A percentile compares a stretch with the other conserved stretches of the same genome.
These are phyloP conservation scores for Fagopyrum homotropicum DNA, from an alignment of 148 eudicot genomes.

Conservation along the genomic window DNA sequence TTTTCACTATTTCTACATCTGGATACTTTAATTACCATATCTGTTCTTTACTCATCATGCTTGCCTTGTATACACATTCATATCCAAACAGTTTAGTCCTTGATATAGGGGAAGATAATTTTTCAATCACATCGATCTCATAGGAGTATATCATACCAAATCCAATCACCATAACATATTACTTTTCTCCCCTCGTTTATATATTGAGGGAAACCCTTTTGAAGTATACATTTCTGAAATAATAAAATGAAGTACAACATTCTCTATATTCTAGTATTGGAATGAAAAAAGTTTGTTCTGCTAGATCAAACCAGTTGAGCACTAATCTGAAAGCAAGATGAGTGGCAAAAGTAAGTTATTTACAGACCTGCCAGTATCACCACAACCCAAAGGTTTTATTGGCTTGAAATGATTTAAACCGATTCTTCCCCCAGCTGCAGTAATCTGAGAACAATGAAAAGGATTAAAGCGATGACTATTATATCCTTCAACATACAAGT, in stretches of 20 bases:
- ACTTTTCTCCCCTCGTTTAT: not conserved
- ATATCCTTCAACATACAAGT: constrained; percentile 8
- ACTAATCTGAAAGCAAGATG: not conserved
- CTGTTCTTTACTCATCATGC: not conserved
- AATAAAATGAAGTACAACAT: not conserved
- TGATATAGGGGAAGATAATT: not conserved
- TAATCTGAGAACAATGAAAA: constrained; percentile 35
- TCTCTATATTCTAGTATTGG: not conserved
- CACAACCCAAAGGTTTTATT: constrained; percentile 89
- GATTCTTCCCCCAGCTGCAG: constrained; percentile 56
- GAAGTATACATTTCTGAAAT: not conserved
- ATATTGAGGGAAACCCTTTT: not conserved
- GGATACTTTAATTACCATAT: not conserved
- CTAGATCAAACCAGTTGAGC: not conserved
- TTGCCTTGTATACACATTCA: not conserved
- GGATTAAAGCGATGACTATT: not conserved
- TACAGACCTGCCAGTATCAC: constrained; percentile 91
- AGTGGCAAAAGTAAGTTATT: constrained; percentile 5
- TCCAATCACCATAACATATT: not conserved
- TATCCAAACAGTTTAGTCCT: constrained; percentile 3
- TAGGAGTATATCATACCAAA: no score
- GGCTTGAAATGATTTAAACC: constrained; percentile 88
- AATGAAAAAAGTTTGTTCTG: not conserved
- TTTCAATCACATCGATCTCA: no score
- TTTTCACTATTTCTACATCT: not conserved